Base-by-base conservation (phyloP, 148 eudicot genomes). In the Rhododendron williamsianum region DNA sequence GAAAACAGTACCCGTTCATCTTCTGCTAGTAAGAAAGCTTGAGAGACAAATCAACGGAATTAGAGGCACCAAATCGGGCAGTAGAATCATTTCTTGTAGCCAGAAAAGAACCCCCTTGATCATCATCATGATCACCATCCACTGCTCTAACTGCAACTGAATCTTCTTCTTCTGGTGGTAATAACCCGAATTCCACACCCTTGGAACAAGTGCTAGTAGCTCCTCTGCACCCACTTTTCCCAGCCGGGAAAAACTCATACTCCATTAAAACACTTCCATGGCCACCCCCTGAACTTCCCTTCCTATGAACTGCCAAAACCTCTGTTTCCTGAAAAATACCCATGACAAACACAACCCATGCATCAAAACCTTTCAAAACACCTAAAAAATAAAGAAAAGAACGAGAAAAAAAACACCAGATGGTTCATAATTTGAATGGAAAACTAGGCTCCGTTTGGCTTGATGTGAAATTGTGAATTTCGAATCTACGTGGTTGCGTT, bases 41-140 rank as follows among this genome's bases (percentile, higher is more conserved):
- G 51, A 93, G 92, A 52, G 96, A 92, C 91, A 93, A 87, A 87
- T 93, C 96, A 91, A 93, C 86, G 30, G 86, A 89, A 82, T 60
- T 72, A 76, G 90, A 80, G 58, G 81, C 27, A 79, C 65, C 52
- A 45, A 25, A 72, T 86, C 76, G 69, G 58, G 71, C 51, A 19
- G 86, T 6, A 16, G 82, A 43, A 35, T 69, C 81, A 11, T 82
- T 84, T 46, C 89, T 81, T 36, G 91, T 84, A 27, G 91, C 82
- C 43, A 87, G 54, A 79, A 86, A 87, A 79, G 90, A 86, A 12
- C 77, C 46, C 8, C 84, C 73, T 45, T 45, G 56, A 63, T 35
- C 12, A 45, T 21, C 2, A 6, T 81, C 1, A 33, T 36, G 21
- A 46, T 33, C 78, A 63, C 36, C 38, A 45, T 33, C 8, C 25